phyloP scores from a whole-genome alignment of 176 grass and related monocot species.

The Zea mays region Zm-B73-REFERENCE-NAM-5.0 NC_050100.1:205960001-205960500 shows the following conservation, averaged over 20 bases:
- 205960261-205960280: conserved; percentile 34
- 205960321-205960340: conserved; percentile 42
- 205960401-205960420: conserved; percentile 70
- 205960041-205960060: conserved; percentile 38
- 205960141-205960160: conserved; percentile 11
- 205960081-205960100: conserved; percentile 42
- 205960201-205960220: conserved; percentile 70
- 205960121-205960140: conserved; percentile 42
- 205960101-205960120: conserved; percentile 61
- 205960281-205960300: conserved; percentile 60
- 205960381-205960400: conserved; percentile 78
- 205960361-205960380: conserved; percentile 32
- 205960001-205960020: conserved; percentile 49
- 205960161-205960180: background rate
- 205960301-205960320: conserved; percentile 62
- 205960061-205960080: conserved; percentile 48
- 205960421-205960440: conserved; percentile 37
- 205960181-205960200: conserved; percentile 52
- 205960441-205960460: conserved; percentile 39
- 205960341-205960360: conserved; percentile 45
- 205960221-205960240: conserved; percentile 44
- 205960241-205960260: background rate
- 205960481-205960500: conserved; percentile 72
- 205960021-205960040: conserved; percentile 67
- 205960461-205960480: conserved; percentile 61